Conservation (phyloP, 371 early-diverging fungal species). For the Syncephalastrum racemosum region DNA sequence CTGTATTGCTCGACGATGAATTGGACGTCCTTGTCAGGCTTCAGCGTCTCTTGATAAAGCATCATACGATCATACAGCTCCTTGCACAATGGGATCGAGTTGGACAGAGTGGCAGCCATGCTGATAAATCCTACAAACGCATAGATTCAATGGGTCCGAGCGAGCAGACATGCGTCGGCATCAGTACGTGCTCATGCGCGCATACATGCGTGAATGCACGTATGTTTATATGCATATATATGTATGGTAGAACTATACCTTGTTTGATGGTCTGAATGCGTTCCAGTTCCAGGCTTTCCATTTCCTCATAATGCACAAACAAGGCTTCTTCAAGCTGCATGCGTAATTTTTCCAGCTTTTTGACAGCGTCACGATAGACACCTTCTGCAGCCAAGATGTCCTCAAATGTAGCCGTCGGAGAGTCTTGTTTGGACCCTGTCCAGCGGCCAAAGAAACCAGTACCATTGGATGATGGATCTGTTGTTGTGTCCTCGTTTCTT, state of each 20-base stretch:
- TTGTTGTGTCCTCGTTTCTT: neutral
- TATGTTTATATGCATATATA: no score
- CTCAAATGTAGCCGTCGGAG: constrained; percentile 4
- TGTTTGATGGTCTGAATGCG: constrained; percentile 60
- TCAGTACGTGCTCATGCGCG: neutral
- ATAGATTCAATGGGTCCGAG: neutral
- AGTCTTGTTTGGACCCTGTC: constrained; percentile 14
- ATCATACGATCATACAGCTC: constrained; percentile 61
- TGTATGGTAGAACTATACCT: constrained; percentile 25
- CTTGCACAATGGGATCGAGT: constrained; percentile 54
- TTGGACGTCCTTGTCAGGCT: constrained; percentile 68
- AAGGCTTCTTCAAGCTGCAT: constrained; percentile 64
- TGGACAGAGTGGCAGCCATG: constrained; percentile 62
- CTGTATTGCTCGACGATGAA: constrained; percentile 70
- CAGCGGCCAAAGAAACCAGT: constrained; percentile 23
- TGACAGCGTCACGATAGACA: constrained; percentile 55
- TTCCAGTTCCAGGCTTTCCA: constrained; percentile 59
- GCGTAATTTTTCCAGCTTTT: constrained; percentile 58
- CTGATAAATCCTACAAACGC: constrained; percentile 56
- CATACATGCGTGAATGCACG: constrained; percentile 1
- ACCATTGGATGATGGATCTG: neutral
- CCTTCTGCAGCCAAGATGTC: constrained; percentile 58
- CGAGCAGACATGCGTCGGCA: neutral
- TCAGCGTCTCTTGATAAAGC: constrained; percentile 67
- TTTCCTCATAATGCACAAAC: constrained; percentile 55